A percentile compares a stretch with the other conserved stretches of the same genome.
Evolutionary conservation across 306 rosid species (phyloP).

Genomic region (Vigna radiata): DNA sequence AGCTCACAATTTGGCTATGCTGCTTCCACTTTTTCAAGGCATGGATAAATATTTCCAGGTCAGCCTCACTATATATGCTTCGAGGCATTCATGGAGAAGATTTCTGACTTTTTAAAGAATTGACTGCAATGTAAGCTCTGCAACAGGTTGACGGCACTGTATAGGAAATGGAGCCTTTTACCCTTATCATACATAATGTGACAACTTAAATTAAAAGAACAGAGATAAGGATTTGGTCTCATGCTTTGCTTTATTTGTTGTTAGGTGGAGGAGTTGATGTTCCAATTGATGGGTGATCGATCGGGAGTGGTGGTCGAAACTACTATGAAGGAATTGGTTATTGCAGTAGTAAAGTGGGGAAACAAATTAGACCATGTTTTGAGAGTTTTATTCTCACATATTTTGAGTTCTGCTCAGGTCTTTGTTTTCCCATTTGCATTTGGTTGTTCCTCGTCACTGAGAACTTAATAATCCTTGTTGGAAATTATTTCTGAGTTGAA

Average conservation of each 20-base stretch:
- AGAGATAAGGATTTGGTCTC: constrained; percentile 47
- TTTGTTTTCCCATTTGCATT: constrained; percentile 34
- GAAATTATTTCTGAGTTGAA: constrained; percentile 31
- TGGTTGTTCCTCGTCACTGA: constrained; percentile 33
- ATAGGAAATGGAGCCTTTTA: constrained; percentile 76
- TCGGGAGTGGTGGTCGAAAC: constrained; percentile 95
- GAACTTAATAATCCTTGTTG: constrained; percentile 26
- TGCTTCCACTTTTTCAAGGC: constrained; percentile 94
- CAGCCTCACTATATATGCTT: constrained; percentile 99
- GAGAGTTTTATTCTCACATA: constrained; percentile 70
- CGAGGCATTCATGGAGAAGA: constrained; percentile 99
- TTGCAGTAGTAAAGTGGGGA: constrained; percentile 91
- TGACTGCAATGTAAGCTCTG: constrained; percentile 96
- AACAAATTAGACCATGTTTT: constrained; percentile 78
- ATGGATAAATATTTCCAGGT: constrained; percentile 99
- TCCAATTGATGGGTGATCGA: constrained; percentile 91
- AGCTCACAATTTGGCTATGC: constrained; percentile 88
- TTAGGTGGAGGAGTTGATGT: constrained; percentile 96
- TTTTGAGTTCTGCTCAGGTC: constrained; percentile 81
- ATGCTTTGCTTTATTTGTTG: constrained; percentile 54
- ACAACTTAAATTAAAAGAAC: constrained; percentile 41
- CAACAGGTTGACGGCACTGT: constrained; percentile 79
- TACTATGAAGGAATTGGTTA: constrained; percentile 79
- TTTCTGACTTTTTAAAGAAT: constrained; percentile 90
- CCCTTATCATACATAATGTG: constrained; percentile 52